A percentile compares a stretch with the other conserved stretches of the same genome.
Evolutionary conservation across 2,329 filamentous ascomycete genomes (phyloP).

Genomic region (Ophiostoma perfectum): DNA sequence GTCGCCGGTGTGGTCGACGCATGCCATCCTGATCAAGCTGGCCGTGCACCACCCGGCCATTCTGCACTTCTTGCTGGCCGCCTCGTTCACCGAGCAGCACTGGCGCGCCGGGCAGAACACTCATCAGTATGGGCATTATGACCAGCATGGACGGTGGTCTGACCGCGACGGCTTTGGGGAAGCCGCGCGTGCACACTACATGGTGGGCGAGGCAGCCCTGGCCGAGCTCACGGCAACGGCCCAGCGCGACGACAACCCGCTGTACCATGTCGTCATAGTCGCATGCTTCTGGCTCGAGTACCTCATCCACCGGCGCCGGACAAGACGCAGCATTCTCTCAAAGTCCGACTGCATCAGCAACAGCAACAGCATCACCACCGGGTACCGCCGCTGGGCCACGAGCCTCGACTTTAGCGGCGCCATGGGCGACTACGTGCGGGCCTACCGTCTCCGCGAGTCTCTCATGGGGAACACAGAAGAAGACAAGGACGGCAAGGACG

Average conservation of each 20-base stretch:
- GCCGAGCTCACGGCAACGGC: background rate
- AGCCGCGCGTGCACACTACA: background rate
- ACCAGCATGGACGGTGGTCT: no score
- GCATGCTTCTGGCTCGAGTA: background rate
- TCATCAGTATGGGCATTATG: no score
- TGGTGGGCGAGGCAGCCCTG: background rate
- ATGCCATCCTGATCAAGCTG: constrained; percentile 18
- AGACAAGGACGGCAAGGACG: background rate
- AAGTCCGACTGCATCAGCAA: background rate
- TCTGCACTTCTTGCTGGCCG: constrained; percentile 16
- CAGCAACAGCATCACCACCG: background rate
- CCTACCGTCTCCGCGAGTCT: background rate
- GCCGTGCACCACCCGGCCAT: constrained; percentile 18
- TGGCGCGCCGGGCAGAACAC: constrained; percentile 4
- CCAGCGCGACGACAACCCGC: background rate
- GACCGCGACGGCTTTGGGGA: background rate
- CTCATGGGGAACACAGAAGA: background rate
- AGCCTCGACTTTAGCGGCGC: background rate
- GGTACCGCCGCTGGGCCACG: background rate
- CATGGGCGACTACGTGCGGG: constrained; percentile 4
- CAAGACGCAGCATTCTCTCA: background rate
- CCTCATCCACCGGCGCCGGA: background rate
- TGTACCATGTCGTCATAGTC: background rate
- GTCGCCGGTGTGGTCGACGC: constrained; percentile 19
- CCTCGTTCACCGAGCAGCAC: constrained; percentile 18